Evolutionary conservation across 345 rosid genomes (phyloP).

Genomic region (Moricandia moricandioides): DNA sequence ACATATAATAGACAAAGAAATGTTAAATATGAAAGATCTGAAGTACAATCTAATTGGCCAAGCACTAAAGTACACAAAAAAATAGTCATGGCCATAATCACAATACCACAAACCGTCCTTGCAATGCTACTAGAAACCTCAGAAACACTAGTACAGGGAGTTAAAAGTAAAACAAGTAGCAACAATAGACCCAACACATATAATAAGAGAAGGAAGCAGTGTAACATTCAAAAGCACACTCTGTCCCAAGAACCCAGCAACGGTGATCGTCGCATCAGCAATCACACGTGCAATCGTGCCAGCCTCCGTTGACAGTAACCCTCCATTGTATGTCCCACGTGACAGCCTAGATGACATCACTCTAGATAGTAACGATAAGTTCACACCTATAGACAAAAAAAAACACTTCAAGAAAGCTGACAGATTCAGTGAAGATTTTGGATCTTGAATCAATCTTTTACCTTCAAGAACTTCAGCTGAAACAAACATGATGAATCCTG

Average conservation of each 20-base stretch:
- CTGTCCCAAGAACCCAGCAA: conserved; percentile 78
- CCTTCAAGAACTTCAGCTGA: conserved; percentile 98
- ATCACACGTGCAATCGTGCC: conserved; percentile 91
- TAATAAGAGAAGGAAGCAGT: conserved; percentile 71
- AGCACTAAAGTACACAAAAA: neutral
- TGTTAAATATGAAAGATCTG: neutral
- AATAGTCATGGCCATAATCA: neutral
- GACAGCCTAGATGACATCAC: conserved; percentile 96
- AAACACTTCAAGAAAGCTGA: neutral
- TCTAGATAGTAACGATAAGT: conserved; percentile 81
- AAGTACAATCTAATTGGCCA: neutral
- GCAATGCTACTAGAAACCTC: neutral
- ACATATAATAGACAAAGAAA: neutral
- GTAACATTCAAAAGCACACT: conserved; percentile 70
- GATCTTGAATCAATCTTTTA: conserved; percentile 16
- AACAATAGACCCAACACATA: conserved; percentile 65
- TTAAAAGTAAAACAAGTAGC: conserved; percentile 87
- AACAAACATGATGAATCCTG: conserved; percentile 88
- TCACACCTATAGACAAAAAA: conserved; percentile 54
- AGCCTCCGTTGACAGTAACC: conserved; percentile 86
- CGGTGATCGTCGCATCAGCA: conserved; percentile 81
- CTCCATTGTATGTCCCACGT: conserved; percentile 90
- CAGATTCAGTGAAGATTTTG: neutral
- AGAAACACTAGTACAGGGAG: conserved; percentile 62
- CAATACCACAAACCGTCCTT: neutral